Percentiles rank a stretch among this genome's conserved stretches.
Conservation (phyloP, 805 yeast genomes). For the Maudiozyma turicensis region DNA sequence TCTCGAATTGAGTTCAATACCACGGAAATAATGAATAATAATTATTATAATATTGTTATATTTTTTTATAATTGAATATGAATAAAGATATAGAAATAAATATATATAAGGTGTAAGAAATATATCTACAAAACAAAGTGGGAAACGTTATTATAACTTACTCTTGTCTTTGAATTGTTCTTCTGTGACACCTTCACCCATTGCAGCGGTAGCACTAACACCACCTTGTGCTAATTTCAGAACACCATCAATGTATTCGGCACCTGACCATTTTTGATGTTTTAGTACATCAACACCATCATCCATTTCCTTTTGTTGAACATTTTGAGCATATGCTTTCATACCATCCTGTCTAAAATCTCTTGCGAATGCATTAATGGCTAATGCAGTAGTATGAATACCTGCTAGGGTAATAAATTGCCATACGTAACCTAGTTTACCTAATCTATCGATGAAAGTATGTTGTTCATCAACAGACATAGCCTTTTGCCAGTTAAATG, state of each 20-base stretch:
- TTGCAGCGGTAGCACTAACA: conserved; percentile 89
- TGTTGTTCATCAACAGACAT: conserved; percentile 82
- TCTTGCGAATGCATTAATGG: conserved; percentile 75
- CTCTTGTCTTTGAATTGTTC: conserved; percentile 62
- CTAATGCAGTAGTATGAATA: conserved; percentile 89
- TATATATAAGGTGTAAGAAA: neutral
- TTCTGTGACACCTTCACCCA: conserved; percentile 98
- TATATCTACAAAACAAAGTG: neutral
- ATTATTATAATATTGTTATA: no score
- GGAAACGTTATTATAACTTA: conserved; percentile 2
- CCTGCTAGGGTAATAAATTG: conserved; percentile 97
- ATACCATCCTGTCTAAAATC: conserved; percentile 75
- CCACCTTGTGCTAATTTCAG: conserved; percentile 91
- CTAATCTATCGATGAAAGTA: conserved; percentile 80
- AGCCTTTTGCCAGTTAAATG: conserved; percentile 96
- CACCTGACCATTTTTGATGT: conserved; percentile 99
- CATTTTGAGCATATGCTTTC: conserved; percentile 87
- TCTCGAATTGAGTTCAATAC: no score
- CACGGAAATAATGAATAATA: no score
- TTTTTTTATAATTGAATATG: neutral
- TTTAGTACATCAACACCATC: conserved; percentile 89
- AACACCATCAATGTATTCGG: conserved; percentile 87
- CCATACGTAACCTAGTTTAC: conserved; percentile 89
- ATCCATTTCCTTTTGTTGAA: conserved; percentile 83
- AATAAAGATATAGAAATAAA: neutral